phyloP scores from a whole-genome alignment of 2,329 filamentous ascomycete genomes.

The Aureobasidium sp. region DNA sequence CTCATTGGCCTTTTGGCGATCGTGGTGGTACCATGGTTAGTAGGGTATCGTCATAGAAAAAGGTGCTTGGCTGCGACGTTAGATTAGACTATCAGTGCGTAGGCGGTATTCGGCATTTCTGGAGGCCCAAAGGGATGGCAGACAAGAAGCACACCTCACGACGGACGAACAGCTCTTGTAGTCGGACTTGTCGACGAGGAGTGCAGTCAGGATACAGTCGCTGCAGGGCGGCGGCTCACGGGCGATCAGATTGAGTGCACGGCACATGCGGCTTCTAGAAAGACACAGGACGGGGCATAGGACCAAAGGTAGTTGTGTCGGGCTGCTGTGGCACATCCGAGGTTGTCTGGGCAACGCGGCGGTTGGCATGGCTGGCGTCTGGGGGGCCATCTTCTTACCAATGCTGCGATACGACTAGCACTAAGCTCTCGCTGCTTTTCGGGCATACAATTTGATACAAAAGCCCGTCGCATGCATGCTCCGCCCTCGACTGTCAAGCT shows the following conservation, averaged over 20 bases:
- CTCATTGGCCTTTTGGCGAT: slow-evolving; percentile 3
- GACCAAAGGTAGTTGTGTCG: background rate
- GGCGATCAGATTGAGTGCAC: background rate
- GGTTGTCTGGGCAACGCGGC: background rate
- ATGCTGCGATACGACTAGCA: background rate
- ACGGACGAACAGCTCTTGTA: background rate
- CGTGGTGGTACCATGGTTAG: slow-evolving; percentile 1
- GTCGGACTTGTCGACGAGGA: background rate
- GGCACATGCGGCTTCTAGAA: background rate
- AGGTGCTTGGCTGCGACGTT: slow-evolving; percentile 10
- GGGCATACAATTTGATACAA: slow-evolving; percentile 1
- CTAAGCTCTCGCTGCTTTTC: background rate
- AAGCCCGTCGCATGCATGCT: slow-evolving; percentile 8
- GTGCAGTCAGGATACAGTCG: background rate
- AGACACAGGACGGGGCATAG: background rate
- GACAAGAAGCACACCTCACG: background rate
- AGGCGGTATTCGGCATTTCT: slow-evolving; percentile 4
- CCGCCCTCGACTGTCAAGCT: background rate
- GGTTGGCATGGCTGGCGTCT: background rate
- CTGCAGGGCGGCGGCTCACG: slow-evolving; percentile 4
- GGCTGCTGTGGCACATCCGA: background rate
- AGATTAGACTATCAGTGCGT: slow-evolving; percentile 7
- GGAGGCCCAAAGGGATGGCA: background rate
- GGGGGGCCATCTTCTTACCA: background rate
- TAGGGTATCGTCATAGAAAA: slow-evolving; percentile 4